A percentile compares a stretch with the other conserved stretches of the same genome.
Evolutionary conservation across 768 basidiomycete genomes (phyloP).

Genomic region (Lactifluus piperatus): DNA sequence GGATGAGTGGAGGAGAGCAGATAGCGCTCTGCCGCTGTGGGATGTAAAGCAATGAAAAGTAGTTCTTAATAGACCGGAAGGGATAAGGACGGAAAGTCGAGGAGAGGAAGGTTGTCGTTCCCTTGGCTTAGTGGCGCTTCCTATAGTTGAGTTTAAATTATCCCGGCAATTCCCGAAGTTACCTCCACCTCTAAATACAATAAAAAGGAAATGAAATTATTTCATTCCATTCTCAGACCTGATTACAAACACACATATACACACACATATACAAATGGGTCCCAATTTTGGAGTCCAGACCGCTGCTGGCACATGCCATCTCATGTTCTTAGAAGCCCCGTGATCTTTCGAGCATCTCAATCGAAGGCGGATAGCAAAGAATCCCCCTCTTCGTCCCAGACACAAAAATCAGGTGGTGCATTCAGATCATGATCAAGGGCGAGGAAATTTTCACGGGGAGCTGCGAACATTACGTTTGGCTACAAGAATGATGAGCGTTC

Average conservation of each 20-base stretch:
- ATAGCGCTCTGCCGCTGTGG: conserved; percentile 20
- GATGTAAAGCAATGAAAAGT: neutral
- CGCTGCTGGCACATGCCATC: neutral
- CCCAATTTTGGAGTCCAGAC: neutral
- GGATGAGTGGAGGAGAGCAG: conserved; percentile 19
- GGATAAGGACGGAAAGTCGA: conserved; percentile 4
- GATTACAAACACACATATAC: neutral
- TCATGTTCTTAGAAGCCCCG: neutral
- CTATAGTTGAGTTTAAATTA: neutral
- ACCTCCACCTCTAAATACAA: neutral
- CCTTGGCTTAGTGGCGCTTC: neutral
- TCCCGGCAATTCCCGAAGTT: conserved; percentile 1
- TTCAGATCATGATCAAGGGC: conserved; percentile 1
- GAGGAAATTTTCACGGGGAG: neutral
- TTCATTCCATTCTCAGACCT: neutral
- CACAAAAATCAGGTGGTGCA: neutral
- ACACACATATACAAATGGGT: neutral
- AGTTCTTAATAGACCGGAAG: neutral
- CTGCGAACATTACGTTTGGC: neutral
- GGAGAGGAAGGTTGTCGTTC: neutral
- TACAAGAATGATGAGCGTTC: neutral
- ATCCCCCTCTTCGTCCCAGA: conserved; percentile 3
- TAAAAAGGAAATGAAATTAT: neutral
- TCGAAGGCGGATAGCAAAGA: conserved; percentile 3
- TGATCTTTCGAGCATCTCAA: neutral